A percentile compares a stretch with the other conserved stretches of the same genome.
phyloP scores from a whole-genome alignment of 75 land plant genomes.

The Adiantum capillusveneris region DNA sequence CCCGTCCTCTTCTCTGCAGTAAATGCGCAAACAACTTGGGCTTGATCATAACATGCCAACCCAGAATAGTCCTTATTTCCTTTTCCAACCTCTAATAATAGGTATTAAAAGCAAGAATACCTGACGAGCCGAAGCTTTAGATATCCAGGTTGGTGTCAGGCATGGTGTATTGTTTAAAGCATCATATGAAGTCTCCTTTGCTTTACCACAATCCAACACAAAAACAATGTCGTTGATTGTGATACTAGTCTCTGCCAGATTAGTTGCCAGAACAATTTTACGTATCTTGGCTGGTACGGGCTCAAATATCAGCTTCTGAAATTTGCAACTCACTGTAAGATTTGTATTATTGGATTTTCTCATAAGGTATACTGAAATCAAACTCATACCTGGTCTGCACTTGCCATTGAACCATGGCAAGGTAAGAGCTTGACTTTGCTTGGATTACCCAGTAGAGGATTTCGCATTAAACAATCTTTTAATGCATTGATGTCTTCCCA shows the following conservation, averaged over 20 bases:
- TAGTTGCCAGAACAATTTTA: constrained; percentile 96
- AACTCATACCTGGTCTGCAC: constrained; percentile 61
- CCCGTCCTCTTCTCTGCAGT: constrained; percentile 80
- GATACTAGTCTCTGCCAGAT: constrained; percentile 95
- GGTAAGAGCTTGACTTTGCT: constrained; percentile 58
- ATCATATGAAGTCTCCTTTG: constrained; percentile 97
- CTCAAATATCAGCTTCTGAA: constrained; percentile 84
- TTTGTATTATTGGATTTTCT: no score
- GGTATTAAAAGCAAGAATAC: no score
- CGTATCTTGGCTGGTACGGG: constrained; percentile 68
- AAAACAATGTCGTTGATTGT: constrained; percentile 95
- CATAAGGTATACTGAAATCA: neutral
- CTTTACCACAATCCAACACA: constrained; percentile 95
- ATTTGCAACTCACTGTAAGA: no score
- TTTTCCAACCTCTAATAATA: no score
- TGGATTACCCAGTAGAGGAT: constrained; percentile 76
- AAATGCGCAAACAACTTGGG: no score
- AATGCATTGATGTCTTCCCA: constrained; percentile 91
- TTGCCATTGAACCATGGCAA: constrained; percentile 95
- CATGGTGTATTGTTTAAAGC: constrained; percentile 93
- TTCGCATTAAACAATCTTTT: constrained; percentile 60
- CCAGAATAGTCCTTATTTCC: no score
- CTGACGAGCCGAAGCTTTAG: constrained; percentile 83
- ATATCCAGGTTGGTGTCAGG: constrained; percentile 88
- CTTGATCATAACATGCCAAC: no score